A percentile compares a stretch with the other conserved stretches of the same genome.
Conservation (phyloP, 768 basidiomycete genomes). For the Rubroboletus pulcherrimus region DNA sequence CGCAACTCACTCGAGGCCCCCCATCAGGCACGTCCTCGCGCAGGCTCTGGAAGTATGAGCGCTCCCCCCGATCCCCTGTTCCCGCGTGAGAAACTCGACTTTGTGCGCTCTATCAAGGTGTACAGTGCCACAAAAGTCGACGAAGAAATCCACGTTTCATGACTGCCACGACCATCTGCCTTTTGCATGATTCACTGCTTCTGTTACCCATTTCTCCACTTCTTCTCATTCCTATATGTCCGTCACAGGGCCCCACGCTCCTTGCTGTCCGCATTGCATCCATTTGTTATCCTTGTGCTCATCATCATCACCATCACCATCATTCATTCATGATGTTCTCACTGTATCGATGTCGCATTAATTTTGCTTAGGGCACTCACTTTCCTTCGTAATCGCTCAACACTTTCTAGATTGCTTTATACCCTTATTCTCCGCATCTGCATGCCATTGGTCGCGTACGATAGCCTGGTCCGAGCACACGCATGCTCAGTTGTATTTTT, state of each 20-base stretch:
- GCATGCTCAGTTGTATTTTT: constrained; percentile 17
- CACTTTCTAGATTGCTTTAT: constrained; percentile 1
- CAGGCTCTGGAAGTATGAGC: constrained; percentile 12
- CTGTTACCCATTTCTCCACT: neutral
- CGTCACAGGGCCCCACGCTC: constrained; percentile 18
- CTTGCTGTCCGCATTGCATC: constrained; percentile 5
- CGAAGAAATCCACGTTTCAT: constrained; percentile 25
- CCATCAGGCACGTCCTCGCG: constrained; percentile 7
- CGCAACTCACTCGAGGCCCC: constrained; percentile 18
- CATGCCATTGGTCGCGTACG: constrained; percentile 9
- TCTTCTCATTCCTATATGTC: constrained; percentile 4
- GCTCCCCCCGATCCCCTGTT: constrained; percentile 24
- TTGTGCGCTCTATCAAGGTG: constrained; percentile 51
- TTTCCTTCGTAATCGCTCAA: constrained; percentile 3
- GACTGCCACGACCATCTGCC: constrained; percentile 3
- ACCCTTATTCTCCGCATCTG: constrained; percentile 11
- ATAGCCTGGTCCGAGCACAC: neutral
- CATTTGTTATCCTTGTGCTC: neutral
- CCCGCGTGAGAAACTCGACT: constrained; percentile 39
- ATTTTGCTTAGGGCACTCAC: constrained; percentile 3
- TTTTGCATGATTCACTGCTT: neutral
- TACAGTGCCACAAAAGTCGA: constrained; percentile 47
- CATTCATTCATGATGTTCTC: neutral
- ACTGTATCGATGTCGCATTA: constrained; percentile 16
- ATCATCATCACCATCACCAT: constrained; percentile 1